Conservation (phyloP, 495 filamentous ascomycete genomes). For the Daldinia bambusicola region DNA sequence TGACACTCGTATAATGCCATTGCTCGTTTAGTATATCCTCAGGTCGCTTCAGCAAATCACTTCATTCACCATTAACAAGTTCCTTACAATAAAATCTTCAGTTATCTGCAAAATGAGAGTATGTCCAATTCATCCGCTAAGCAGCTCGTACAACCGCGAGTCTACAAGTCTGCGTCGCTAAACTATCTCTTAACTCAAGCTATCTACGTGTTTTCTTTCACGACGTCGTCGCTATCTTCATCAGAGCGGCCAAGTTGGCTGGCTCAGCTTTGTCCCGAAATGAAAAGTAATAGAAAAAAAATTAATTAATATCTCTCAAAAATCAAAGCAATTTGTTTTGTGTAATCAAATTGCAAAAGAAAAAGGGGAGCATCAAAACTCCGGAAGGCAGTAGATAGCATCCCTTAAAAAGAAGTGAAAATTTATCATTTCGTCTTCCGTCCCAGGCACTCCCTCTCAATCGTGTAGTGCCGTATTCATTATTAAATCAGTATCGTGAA, state of each 20-base stretch:
- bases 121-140: conserved; percentile 10
- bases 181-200: conserved; percentile 4
- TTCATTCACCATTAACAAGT: too few relatives aligned
- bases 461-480: neutral
- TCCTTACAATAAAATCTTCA: neutral
- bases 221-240: conserved; percentile 6
- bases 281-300: neutral
- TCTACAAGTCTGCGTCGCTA: conserved; percentile 9
- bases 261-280: conserved; percentile 15
- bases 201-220: conserved; percentile 4
- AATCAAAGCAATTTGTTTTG: conserved; percentile 15
- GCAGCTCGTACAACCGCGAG: neutral
- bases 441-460: neutral
- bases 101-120: conserved; percentile 9
- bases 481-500: neutral
- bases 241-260: conserved; percentile 42
- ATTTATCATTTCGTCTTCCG: neutral
- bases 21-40: too few relatives aligned
- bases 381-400: conserved; percentile 9
- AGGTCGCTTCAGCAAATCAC: too few relatives aligned
- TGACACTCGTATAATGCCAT: too few relatives aligned
- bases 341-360: conserved; percentile 8
- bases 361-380: neutral
- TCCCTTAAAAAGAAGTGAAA: conserved; percentile 12
- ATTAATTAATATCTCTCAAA: conserved; percentile 9